Conservation (phyloP, 345 rosid species). For the Ceriops zippeliana region DNA sequence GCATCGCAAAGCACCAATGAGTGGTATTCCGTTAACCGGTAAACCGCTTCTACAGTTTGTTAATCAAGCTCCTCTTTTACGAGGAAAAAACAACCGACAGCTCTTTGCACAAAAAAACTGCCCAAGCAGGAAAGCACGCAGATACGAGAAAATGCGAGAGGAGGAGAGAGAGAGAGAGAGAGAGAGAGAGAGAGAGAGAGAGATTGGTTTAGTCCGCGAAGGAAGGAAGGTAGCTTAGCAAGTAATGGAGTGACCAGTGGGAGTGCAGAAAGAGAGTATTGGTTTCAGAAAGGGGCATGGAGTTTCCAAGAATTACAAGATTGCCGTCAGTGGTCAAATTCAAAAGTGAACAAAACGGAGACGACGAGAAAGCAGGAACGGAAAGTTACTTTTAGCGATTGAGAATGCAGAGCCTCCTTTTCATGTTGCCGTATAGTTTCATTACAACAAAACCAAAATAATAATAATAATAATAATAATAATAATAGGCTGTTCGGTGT, state of each 20-base stretch:
- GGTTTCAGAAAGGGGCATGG: background rate
- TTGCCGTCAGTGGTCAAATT: conserved; percentile 16
- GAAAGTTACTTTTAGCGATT: background rate
- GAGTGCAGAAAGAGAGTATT: background rate
- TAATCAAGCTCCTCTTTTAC: too few species aligned
- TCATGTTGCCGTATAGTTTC: too few species aligned
- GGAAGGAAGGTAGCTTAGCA: conserved; percentile 16
- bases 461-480: too few species aligned
- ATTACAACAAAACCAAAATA: too few species aligned
- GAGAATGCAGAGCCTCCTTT: too few species aligned
- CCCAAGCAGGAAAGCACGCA: background rate
- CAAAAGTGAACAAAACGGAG: conserved; percentile 1
- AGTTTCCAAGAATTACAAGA: conserved; percentile 11
- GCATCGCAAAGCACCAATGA: conserved; percentile 20
- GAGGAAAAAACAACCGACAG: background rate
- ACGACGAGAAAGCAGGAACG: too few species aligned
- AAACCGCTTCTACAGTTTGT: background rate
- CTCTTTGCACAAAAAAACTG: background rate
- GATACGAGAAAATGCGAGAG: background rate
- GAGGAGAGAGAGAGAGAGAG: conserved; percentile 3
- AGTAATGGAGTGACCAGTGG: background rate
- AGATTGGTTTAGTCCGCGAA: conserved; percentile 21
- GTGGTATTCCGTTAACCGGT: conserved; percentile 7
- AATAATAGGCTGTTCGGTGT: too few species aligned
- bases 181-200: conserved; percentile 6